Percentiles rank a stretch among this genome's conserved stretches.
These are phyloP conservation scores for Penicillium sp. DNA, from an alignment of 2,329 filamentous ascomycete species.

Conservation along the genomic window DNA sequence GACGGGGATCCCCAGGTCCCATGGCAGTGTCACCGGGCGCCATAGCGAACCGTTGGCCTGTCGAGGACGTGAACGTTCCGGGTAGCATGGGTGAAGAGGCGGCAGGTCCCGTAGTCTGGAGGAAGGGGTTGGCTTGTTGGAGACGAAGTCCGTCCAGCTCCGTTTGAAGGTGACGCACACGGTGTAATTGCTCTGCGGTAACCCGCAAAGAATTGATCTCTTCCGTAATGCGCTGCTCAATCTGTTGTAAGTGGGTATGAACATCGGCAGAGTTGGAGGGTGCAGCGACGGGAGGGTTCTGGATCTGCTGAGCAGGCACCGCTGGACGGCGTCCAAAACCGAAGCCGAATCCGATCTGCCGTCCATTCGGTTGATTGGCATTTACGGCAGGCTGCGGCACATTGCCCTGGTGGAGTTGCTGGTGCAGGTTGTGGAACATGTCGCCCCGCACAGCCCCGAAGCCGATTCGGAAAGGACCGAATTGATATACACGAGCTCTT, in stretches of 20 bases:
- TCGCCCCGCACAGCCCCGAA: conserved; percentile 61
- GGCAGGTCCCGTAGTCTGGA: conserved; percentile 7
- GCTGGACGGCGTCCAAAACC: conserved; percentile 37
- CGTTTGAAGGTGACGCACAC: conserved; percentile 62
- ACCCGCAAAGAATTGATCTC: conserved; percentile 61
- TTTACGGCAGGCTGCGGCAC: conserved; percentile 36
- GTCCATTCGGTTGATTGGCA: conserved; percentile 31
- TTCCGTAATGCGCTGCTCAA: conserved; percentile 65
- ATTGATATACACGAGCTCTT: conserved; percentile 61
- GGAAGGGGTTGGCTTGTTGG: conserved; percentile 34
- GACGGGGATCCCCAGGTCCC: conserved; percentile 41
- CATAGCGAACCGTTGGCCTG: conserved; percentile 30
- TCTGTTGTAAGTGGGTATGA: conserved; percentile 58
- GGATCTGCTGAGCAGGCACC: conserved; percentile 13
- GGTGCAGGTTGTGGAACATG: conserved; percentile 60
- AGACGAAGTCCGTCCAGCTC: conserved; percentile 65
- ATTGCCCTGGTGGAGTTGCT: conserved; percentile 55
- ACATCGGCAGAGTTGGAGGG: conserved; percentile 37
- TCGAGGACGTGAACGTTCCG: conserved; percentile 17
- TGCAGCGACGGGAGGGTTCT: conserved; percentile 11
- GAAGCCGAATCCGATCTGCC: conserved; percentile 41
- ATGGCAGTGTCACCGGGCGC: conserved; percentile 32
- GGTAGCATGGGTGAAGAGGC: conserved; percentile 17
- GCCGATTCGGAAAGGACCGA: conserved; percentile 70
- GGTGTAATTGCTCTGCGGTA: conserved; percentile 63